Evolutionary conservation across 345 rosid species (phyloP), one percentile per base, ranked within the genome.

Genomic region (Euphorbia lathyris): DNA sequence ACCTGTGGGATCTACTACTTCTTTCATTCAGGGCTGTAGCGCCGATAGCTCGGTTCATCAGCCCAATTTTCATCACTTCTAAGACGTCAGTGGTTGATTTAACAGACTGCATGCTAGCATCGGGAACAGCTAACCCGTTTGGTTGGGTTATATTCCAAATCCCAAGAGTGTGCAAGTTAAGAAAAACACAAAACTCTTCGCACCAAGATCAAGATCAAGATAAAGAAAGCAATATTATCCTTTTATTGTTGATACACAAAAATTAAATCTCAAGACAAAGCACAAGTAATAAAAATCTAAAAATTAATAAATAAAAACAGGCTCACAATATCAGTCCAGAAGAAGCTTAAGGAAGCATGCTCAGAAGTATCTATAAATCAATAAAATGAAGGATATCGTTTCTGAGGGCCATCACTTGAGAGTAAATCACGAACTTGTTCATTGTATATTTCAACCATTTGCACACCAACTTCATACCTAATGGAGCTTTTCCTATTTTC

Each of bases 1-100:
- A 94, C 99, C 98, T 90, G 81, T 95, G 99, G 51, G 99, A 95
- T 92, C 99, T 86, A 73, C 99, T 95, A 69, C 99, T 95, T 80
- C 99, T 86, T 79, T 95, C 98, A 76, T 95, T 92, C 59, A 92
- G 82, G 38, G 96, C 94, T 3, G 99, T 92, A 66, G 98, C 91
- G 38, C 99, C 96, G 13, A 92, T 86, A 29, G 97, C 88, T 66
- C 99, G 90, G 66, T 95, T 95, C 73, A 50, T 84, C 65, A 88
- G 77, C 61, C 98, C 99, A 73, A 86, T 78, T 58, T 74, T 83
- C 99, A 95, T 95, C 80, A 92, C 81, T 57, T 92, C 92, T 61
- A 95, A 72, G 11, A 95, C 99, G 82, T 92, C 98, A 68, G 82
- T 59, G 5, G 96, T 95, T 69, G 96, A 87, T 64, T 81, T 85